Evolutionary conservation across 805 yeast species (phyloP).

Genomic region (Wickerhamomyces pijperi): DNA sequence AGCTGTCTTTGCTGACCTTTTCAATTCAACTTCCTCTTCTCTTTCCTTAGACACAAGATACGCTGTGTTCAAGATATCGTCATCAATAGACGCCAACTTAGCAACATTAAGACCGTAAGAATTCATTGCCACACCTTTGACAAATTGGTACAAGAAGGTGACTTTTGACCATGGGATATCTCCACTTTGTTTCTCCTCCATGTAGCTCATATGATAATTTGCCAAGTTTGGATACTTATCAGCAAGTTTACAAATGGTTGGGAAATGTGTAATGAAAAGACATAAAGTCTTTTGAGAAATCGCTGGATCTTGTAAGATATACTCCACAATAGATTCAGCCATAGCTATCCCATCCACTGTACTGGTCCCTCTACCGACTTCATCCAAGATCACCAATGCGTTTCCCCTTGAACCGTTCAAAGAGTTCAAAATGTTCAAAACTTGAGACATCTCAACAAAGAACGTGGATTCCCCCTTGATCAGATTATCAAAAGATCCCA

Average conservation of each 20-base stretch:
- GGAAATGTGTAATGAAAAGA: slow-evolving; percentile 94
- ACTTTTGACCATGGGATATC: slow-evolving; percentile 44
- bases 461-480: slow-evolving; percentile 93
- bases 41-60: slow-evolving; percentile 79
- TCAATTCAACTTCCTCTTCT: slow-evolving; percentile 35
- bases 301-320: slow-evolving; percentile 38
- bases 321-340: slow-evolving; percentile 91
- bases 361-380: slow-evolving; percentile 71
- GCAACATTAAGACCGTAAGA: slow-evolving; percentile 98
- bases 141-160: slow-evolving; percentile 82
- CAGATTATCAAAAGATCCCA: slow-evolving; percentile 97
- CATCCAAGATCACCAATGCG: slow-evolving; percentile 83
- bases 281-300: slow-evolving; percentile 61
- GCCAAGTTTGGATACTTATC: slow-evolving; percentile 49
- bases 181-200: slow-evolving; percentile 20
- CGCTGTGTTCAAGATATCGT: slow-evolving; percentile 80
- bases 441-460: slow-evolving; percentile 92
- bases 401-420: slow-evolving; percentile 45
- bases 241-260: slow-evolving; percentile 72
- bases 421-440: slow-evolving; percentile 62
- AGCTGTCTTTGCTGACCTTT: not conserved
- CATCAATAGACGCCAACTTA: slow-evolving; percentile 85
- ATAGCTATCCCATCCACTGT: slow-evolving; percentile 96
- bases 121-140: slow-evolving; percentile 82
- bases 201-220: slow-evolving; percentile 82